Evolutionary conservation across 78 protist genomes (phyloP), one percentile per base, ranked within the genome.

Genomic region (Creolimax fragrantissima): DNA sequence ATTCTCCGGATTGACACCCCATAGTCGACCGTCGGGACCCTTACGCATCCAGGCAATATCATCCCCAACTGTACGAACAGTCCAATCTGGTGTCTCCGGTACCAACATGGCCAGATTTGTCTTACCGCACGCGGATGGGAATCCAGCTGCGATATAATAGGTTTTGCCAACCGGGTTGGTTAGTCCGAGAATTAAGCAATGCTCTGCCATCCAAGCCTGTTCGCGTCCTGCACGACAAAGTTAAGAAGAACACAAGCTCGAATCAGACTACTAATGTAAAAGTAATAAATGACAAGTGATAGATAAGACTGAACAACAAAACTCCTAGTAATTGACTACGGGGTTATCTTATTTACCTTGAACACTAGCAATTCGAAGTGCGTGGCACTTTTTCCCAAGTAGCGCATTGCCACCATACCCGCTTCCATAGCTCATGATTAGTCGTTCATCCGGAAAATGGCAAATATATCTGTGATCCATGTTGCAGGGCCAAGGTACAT

Each of bases 181-280:
- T 41, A 91, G 67, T 5, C 94, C 94, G 3, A 96, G 92, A 35
- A 97, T 93, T 43, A 97, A 88, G 97, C 96, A 96, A 91, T 97
- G 99, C 93, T 97, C 99, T n/a, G 99, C 98, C 37, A 97, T 11
- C 98, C 98, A 96, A 5, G 96, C 97, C 11, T 96, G 94, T 3
- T 91, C 95, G 2, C 36, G 35, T 37, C 94, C 96, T 91, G n/a
- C n/a, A n/a, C n/a, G n/a, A n/a, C n/a, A n/a, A n/a, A n/a, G n/a
- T n/a, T n/a, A n/a, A n/a, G n/a, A n/a, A n/a, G n/a, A n/a, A n/a
- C n/a, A n/a, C n/a, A n/a, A n/a, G n/a, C n/a, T n/a, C n/a, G n/a
- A n/a, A n/a, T n/a, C n/a, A n/a, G n/a, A n/a, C n/a, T n/a, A n/a
- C n/a, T n/a, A n/a, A n/a, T n/a, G n/a, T n/a, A n/a, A n/a, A n/a